Evolutionary conservation across 2,329 filamentous ascomycete genomes (phyloP).

Genomic region (Xenosphaeropsis pyriputrescens): DNA sequence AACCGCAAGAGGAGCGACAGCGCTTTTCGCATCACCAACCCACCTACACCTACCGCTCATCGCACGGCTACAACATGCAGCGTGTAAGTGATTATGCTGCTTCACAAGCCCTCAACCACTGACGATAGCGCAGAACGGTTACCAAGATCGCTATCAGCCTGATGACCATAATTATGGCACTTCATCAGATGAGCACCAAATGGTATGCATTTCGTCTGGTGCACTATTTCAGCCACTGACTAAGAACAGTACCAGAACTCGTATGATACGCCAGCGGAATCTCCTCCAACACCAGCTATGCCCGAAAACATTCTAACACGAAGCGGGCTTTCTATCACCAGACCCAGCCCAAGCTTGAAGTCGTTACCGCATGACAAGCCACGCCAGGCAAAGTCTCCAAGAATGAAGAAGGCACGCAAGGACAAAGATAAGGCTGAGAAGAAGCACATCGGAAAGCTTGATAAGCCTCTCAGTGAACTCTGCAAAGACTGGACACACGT

Average conservation of each 20-base stretch:
- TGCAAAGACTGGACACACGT: slow-evolving; percentile 47
- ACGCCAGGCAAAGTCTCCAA: slow-evolving; percentile 8
- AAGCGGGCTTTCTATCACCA: slow-evolving; percentile 12
- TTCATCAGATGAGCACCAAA: neutral
- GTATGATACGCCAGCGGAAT: slow-evolving; percentile 36
- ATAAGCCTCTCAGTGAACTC: slow-evolving; percentile 55
- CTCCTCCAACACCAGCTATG: slow-evolving; percentile 24
- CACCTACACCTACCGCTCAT: neutral
- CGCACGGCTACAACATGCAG: too few species aligned
- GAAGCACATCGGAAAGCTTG: slow-evolving; percentile 35
- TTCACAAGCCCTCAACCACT: too few species aligned
- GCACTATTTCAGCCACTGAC: too few species aligned
- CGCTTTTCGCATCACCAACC: neutral
- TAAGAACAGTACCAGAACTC: slow-evolving; percentile 16
- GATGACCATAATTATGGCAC: too few species aligned
- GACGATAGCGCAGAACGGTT: neutral
- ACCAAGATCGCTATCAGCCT: too few species aligned
- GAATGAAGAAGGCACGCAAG: slow-evolving; percentile 20
- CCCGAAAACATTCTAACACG: slow-evolving; percentile 10
- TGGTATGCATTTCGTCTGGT: slow-evolving; percentile 6
- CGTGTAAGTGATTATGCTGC: too few species aligned
- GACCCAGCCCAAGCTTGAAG: slow-evolving; percentile 10
- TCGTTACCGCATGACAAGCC: slow-evolving; percentile 13
- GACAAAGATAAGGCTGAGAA: slow-evolving; percentile 26
- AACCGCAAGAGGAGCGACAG: slow-evolving; percentile 7